These are phyloP conservation scores for Thinopyrum elongatum DNA, from an alignment of 176 grass and related monocot species.

Conservation along the genomic window DNA sequence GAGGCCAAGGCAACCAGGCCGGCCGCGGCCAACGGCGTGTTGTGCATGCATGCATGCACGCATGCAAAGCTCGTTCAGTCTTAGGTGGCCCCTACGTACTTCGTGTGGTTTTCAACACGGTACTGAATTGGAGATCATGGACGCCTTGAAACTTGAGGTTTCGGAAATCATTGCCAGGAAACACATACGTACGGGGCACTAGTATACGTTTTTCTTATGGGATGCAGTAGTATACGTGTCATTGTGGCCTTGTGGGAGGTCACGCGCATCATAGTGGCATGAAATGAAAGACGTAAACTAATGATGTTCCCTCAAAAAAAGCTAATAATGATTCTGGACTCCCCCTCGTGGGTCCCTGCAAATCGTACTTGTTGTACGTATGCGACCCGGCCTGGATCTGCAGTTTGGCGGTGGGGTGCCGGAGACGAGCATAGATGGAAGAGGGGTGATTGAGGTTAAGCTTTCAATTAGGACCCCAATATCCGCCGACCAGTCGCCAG, in stretches of 20 bases:
- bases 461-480: too few relatives aligned
- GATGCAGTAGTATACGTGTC: neutral
- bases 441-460: too few relatives aligned
- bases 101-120: conserved; percentile 32
- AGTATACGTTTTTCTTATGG: neutral
- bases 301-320: too few relatives aligned
- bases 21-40: neutral
- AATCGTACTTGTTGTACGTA: neutral
- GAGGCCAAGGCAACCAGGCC: neutral
- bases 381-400: neutral
- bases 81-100: conserved; percentile 21
- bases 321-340: neutral
- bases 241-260: neutral
- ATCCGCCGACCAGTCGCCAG: too few relatives aligned
- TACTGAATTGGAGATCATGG: conserved; percentile 44
- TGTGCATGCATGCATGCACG: conserved; percentile 1
- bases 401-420: neutral
- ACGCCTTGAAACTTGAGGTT: conserved; percentile 28
- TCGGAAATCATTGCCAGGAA: conserved; percentile 31
- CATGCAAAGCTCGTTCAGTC: neutral
- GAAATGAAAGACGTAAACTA: too few relatives aligned
- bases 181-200: neutral
- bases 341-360: neutral
- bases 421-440: neutral
- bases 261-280: neutral